Percentiles rank a stretch among this genome's conserved stretches.
Evolutionary conservation across 139 green algal genomes (phyloP).

Genomic region (Picochlorum sp.): DNA sequence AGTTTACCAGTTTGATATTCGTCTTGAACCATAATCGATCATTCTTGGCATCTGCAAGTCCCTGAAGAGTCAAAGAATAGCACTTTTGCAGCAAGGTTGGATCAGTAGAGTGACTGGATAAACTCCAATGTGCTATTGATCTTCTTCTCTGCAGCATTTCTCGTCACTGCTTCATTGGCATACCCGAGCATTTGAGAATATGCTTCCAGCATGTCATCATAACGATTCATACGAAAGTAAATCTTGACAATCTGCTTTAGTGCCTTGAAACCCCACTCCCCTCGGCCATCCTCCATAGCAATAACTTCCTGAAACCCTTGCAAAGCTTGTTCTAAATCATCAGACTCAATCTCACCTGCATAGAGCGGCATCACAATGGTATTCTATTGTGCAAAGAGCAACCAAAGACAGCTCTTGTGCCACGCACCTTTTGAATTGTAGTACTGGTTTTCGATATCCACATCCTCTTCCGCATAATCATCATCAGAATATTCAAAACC

Average conservation of each 20-base stretch:
- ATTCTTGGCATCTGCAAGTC: conserved; percentile 83
- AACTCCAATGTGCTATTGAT: conserved; percentile 95
- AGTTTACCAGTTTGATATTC: conserved; percentile 88
- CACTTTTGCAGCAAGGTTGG: conserved; percentile 84
- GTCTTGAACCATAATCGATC: conserved; percentile 99
- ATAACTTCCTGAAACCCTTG: conserved; percentile 87
- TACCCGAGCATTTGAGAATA: conserved; percentile 82
- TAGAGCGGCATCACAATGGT: too few species aligned
- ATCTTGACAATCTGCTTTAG: conserved; percentile 98
- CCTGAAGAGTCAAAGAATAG: conserved; percentile 85
- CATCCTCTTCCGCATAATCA: conserved; percentile 84
- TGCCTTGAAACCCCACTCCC: conserved; percentile 97
- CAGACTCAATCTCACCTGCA: conserved; percentile 73
- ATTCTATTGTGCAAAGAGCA: too few species aligned
- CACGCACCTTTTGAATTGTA: conserved; percentile 89
- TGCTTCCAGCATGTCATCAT: neutral
- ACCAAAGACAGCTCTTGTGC: too few species aligned
- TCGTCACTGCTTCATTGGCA: conserved; percentile 70
- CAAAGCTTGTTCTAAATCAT: conserved; percentile 63
- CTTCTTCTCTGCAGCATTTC: conserved; percentile 97
- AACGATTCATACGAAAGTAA: conserved; percentile 62
- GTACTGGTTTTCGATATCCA: conserved; percentile 99
- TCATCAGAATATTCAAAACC: conserved; percentile 99
- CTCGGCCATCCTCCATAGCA: conserved; percentile 89
- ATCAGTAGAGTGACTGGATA: conserved; percentile 60